Conservation (phyloP, 176 grass and related monocot species). For the Oryza longistaminata region DNA sequence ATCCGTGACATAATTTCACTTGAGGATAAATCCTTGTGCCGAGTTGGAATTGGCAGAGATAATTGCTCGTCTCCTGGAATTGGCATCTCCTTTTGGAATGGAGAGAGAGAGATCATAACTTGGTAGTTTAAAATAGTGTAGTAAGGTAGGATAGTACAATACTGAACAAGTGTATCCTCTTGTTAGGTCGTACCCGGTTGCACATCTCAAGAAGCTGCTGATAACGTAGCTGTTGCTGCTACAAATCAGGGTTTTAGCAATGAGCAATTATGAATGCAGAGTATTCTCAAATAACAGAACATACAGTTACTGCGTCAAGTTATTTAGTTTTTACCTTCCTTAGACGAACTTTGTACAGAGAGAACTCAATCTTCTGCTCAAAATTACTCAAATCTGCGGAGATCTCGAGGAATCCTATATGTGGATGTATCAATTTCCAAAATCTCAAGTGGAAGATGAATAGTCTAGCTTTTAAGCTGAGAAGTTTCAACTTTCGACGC, state of each 20-base stretch:
- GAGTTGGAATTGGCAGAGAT: slow-evolving; percentile 42
- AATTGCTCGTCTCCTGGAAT: slow-evolving; percentile 41
- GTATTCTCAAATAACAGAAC: not conserved
- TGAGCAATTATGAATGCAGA: not conserved
- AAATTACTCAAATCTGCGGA: slow-evolving; percentile 43
- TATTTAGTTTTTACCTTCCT: slow-evolving; percentile 4
- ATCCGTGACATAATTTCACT: not conserved
- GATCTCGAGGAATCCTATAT: no score
- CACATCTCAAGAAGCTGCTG: slow-evolving; percentile 51
- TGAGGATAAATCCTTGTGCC: not conserved
- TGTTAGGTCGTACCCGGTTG: slow-evolving; percentile 46
- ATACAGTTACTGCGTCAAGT: not conserved
- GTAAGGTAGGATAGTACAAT: not conserved
- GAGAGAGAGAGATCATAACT: not conserved
- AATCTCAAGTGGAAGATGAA: no score
- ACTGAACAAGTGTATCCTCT: not conserved
- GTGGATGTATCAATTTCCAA: no score
- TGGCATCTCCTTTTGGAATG: slow-evolving; percentile 34
- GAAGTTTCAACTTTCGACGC: no score
- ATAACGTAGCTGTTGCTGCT: slow-evolving; percentile 53
- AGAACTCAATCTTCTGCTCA: slow-evolving; percentile 60
- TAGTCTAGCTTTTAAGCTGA: no score
- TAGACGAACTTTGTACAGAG: slow-evolving; percentile 51
- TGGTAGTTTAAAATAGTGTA: not conserved
- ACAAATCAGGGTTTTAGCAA: not conserved